These are phyloP conservation scores for Penicillium paxilli DNA, from an alignment of 495 filamentous ascomycete species.

Conservation along the genomic window DNA sequence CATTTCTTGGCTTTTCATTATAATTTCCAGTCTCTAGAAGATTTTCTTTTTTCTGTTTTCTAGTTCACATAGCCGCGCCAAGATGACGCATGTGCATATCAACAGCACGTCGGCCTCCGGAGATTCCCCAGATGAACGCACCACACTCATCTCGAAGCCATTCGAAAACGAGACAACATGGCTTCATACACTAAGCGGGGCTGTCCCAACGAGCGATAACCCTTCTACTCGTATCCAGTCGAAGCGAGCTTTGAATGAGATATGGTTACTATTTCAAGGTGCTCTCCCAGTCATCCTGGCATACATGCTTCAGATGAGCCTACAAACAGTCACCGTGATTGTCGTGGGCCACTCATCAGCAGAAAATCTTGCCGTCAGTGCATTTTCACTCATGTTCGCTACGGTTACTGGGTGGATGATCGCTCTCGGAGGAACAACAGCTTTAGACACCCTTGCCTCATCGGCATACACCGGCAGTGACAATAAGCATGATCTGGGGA, in stretches of 20 bases:
- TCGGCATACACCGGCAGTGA: slow-evolving; percentile 83
- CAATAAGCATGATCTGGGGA: slow-evolving; percentile 79
- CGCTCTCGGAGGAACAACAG: slow-evolving; percentile 88
- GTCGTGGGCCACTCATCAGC: slow-evolving; percentile 82
- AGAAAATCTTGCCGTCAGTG: slow-evolving; percentile 77
- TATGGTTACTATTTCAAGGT: slow-evolving; percentile 64
- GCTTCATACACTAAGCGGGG: no score
- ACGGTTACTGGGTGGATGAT: slow-evolving; percentile 91
- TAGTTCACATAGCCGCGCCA: not conserved
- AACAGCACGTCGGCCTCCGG: not conserved
- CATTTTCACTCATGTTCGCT: slow-evolving; percentile 94
- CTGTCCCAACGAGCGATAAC: no score
- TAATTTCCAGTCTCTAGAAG: not conserved
- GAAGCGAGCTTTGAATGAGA: slow-evolving; percentile 55
- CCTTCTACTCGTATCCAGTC: not conserved
- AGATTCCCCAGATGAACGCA: not conserved
- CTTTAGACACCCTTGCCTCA: slow-evolving; percentile 84
- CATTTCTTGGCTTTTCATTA: not conserved
- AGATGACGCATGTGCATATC: not conserved
- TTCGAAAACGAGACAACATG: not conserved
- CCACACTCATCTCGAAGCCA: not conserved
- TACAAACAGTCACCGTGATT: slow-evolving; percentile 83
- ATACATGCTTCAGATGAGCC: slow-evolving; percentile 84
- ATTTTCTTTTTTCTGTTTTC: not conserved
- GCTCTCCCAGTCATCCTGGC: slow-evolving; percentile 84